Base-by-base conservation (phyloP, 257 asterid genomes). In the Rauvolfia tetraphylla region DNA sequence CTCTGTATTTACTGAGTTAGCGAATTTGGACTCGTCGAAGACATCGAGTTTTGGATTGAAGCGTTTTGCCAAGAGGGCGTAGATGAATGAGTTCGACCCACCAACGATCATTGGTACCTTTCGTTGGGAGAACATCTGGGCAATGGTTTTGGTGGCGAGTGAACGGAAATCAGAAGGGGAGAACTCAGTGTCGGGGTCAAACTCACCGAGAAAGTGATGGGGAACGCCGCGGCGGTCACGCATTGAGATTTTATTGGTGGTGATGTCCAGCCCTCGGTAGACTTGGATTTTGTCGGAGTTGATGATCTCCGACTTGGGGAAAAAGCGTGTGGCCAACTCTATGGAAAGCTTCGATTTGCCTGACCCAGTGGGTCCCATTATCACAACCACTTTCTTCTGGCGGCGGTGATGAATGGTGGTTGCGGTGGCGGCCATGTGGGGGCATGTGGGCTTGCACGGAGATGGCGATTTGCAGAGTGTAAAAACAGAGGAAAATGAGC, bases 241-340 rank as follows among this genome's bases (percentile, higher is more conserved):
- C 34, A 86, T 49, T 25, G 95, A 81, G 79, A 90, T 89, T 82
- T 91, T 92, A 87, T 95, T 95, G 18, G 98, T 92, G 49, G 98
- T 89, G 67, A 88, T 82, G 76, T 92, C 90, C 20, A 95, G 79
- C 5, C 94, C 97, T 3, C 77, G 72, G 79, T 90, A 85, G 23
- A 87, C 84, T 74, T 95, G 98, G 80, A 95, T 95, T 79, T 95
- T 95, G 76, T 95, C 98, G 23, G 98, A 89, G 88, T 95, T 95
- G 18, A 95, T 84, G 69, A 95, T 84, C 67, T 95, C 99, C 11
- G 98, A 83, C 1, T 81, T 29, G 0, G 90, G 85, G 74, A 90
- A 95, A 31, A 75, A 90, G 5, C 89, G 81, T 39, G 98, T 79
- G 17, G 88, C 89, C 20, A 95, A 83, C 79, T 91, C 97, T n/a